phyloP scores from a whole-genome alignment of 78 protist genomes.

The Dictyostelium purpureum region DNA sequence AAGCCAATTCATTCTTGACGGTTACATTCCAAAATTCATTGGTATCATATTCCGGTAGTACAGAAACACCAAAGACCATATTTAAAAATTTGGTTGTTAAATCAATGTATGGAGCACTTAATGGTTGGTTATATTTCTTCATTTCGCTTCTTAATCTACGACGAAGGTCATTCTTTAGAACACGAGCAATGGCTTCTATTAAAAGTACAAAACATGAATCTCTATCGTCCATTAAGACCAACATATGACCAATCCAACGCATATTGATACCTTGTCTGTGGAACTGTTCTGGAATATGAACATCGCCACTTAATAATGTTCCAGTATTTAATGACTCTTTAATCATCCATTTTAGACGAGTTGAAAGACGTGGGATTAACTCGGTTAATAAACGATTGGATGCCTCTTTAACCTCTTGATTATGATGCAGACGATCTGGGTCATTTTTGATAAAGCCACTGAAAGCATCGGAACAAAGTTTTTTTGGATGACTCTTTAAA shows the following conservation, averaged over 20 bases:
- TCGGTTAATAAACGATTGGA: slow-evolving; percentile 33
- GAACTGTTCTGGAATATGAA: slow-evolving; percentile 67
- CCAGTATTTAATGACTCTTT: slow-evolving; percentile 62
- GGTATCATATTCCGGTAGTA: slow-evolving; percentile 16
- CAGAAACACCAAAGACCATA: slow-evolving; percentile 52
- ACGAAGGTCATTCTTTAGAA: slow-evolving; percentile 65
- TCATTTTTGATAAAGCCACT: slow-evolving; percentile 60
- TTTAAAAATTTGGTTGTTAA: slow-evolving; percentile 71
- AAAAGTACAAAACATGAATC: slow-evolving; percentile 69
- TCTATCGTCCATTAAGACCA: slow-evolving; percentile 55
- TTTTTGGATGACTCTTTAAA: slow-evolving; percentile 61
- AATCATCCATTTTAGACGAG: slow-evolving; percentile 43
- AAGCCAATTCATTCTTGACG: slow-evolving; percentile 31
- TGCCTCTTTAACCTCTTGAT: slow-evolving; percentile 74
- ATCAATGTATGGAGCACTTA: slow-evolving; percentile 57
- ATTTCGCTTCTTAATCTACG: slow-evolving; percentile 59
- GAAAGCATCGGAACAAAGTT: slow-evolving; percentile 81
- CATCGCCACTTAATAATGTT: slow-evolving; percentile 36
- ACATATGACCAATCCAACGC: slow-evolving; percentile 79
- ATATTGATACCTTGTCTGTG: slow-evolving; percentile 75
- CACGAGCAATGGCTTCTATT: slow-evolving; percentile 80
- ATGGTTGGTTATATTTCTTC: slow-evolving; percentile 65
- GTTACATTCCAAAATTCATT: slow-evolving; percentile 67
- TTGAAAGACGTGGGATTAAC: slow-evolving; percentile 34
- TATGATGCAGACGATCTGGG: slow-evolving; percentile 15